phyloP scores from a whole-genome alignment of 345 rosid species.

The Diplotaxis tenuifolia region DNA sequence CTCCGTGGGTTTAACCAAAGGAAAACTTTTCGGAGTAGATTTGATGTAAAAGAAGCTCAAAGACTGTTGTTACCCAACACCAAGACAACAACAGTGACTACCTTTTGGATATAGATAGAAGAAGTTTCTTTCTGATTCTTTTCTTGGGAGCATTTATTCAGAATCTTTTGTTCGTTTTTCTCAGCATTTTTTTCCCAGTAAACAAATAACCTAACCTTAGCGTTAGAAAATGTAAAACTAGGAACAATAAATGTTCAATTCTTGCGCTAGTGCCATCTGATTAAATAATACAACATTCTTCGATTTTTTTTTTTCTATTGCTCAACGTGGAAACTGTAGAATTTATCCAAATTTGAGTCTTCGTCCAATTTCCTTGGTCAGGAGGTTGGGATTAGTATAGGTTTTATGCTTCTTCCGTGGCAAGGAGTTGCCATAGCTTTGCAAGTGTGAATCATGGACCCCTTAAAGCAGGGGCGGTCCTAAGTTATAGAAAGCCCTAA shows the following conservation, averaged over 20 bases:
- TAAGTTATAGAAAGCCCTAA: too few relatives aligned
- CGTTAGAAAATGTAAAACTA: slow-evolving; percentile 30
- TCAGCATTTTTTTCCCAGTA: background rate
- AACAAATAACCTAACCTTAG: slow-evolving; percentile 31
- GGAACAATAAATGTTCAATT: background rate
- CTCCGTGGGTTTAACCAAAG: slow-evolving; percentile 30
- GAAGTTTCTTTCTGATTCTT: slow-evolving; percentile 7
- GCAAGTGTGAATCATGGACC: too few relatives aligned
- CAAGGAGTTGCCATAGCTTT: too few relatives aligned
- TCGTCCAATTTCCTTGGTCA: too few relatives aligned
- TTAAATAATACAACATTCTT: slow-evolving; percentile 17
- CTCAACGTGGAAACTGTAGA: too few relatives aligned
- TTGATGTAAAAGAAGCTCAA: slow-evolving; percentile 25
- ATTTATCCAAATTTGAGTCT: too few relatives aligned
- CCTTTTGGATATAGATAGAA: slow-evolving; percentile 31
- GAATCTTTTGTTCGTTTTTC: slow-evolving; percentile 20
- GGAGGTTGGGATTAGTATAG: too few relatives aligned
- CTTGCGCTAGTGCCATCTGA: slow-evolving; percentile 25
- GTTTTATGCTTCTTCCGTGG: too few relatives aligned
- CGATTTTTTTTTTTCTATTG: too few relatives aligned
- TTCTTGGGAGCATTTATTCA: slow-evolving; percentile 9
- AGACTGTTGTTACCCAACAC: slow-evolving; percentile 2
- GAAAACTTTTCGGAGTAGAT: slow-evolving; percentile 43
- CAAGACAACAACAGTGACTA: slow-evolving; percentile 8
- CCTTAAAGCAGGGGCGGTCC: too few relatives aligned